Conservation (phyloP, 2,329 filamentous ascomycete species). For the Xenoacremonium recifei region DNA sequence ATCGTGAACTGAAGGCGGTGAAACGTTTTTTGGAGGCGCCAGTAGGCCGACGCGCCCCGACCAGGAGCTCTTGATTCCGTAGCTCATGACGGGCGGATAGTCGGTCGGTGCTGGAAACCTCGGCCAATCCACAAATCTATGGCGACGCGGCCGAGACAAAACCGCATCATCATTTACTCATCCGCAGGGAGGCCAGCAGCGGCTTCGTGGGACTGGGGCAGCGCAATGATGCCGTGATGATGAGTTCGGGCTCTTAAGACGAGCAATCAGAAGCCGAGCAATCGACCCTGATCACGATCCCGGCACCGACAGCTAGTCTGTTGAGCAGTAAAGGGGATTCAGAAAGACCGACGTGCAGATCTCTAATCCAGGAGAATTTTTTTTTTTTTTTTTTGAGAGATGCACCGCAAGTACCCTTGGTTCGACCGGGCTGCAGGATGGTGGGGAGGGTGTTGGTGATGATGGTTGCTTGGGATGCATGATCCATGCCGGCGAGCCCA, state of each 20-base stretch:
- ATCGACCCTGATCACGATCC: background rate
- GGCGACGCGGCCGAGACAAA: too few species aligned
- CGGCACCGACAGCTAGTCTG: background rate
- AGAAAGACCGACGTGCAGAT: background rate
- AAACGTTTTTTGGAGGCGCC: too few species aligned
- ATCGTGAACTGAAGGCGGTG: background rate
- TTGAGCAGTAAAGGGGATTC: background rate
- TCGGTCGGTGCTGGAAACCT: too few species aligned
- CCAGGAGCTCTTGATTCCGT: too few species aligned
- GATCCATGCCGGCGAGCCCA: conserved; percentile 2
- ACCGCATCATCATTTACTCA: too few species aligned
- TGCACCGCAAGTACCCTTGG: background rate
- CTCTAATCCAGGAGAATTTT: background rate
- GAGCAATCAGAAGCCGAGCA: background rate
- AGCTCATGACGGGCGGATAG: too few species aligned
- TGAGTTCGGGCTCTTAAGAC: background rate
- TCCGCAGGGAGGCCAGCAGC: too few species aligned
- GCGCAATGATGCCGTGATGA: background rate
- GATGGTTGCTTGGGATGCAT: background rate
- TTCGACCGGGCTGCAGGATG: background rate
- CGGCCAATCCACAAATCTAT: too few species aligned
- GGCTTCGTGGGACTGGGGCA: background rate
- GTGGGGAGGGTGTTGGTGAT: background rate
- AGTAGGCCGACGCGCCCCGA: too few species aligned
- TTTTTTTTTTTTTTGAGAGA: too few species aligned